Evolutionary conservation across 352 stramenopile species (phyloP).

Genomic region (Hyaloperonospora brassicae): DNA sequence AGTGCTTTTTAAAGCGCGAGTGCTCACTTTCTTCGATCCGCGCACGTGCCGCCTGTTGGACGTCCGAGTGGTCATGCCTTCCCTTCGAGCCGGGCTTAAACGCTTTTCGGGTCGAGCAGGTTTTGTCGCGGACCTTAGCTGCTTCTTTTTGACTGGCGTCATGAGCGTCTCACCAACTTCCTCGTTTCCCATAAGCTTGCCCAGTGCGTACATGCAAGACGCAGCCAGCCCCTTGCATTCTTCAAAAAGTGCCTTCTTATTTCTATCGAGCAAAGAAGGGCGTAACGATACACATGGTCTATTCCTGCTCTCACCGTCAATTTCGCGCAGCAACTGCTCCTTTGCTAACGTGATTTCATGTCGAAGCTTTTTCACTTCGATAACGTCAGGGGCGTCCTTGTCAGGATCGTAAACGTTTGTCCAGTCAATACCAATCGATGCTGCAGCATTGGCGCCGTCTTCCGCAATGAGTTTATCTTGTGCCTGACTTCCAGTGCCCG

Average conservation of each 20-base stretch:
- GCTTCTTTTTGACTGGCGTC: slow-evolving; percentile 9
- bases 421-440: slow-evolving; percentile 24
- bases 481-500: slow-evolving; percentile 3
- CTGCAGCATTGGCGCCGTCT: neutral
- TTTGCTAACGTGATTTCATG: slow-evolving; percentile 53
- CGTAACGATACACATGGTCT: slow-evolving; percentile 1
- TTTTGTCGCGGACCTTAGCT: slow-evolving; percentile 10
- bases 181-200: slow-evolving; percentile 45
- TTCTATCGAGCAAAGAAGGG: slow-evolving; percentile 11
- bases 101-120: slow-evolving; percentile 12
- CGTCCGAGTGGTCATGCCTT: slow-evolving; percentile 5
- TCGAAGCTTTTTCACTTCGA: slow-evolving; percentile 68
- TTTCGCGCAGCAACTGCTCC: slow-evolving; percentile 33
- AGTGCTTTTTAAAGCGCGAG: slow-evolving; percentile 10
- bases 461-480: slow-evolving; percentile 14
- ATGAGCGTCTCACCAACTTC: slow-evolving; percentile 6
- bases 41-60: slow-evolving; percentile 13
- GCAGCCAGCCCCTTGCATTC: slow-evolving; percentile 56
- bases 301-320: slow-evolving; percentile 15
- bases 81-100: slow-evolving; percentile 5
- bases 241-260: slow-evolving; percentile 44
- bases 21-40: slow-evolving; percentile 13
- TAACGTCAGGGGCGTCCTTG: slow-evolving; percentile 40
- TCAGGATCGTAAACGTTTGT: slow-evolving; percentile 29
- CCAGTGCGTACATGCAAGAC: slow-evolving; percentile 53